Percentiles rank a stretch among this genome's conserved stretches.
Conservation (phyloP, 2,329 filamentous ascomycete genomes). For the Colletotrichum eremochloae region DNA sequence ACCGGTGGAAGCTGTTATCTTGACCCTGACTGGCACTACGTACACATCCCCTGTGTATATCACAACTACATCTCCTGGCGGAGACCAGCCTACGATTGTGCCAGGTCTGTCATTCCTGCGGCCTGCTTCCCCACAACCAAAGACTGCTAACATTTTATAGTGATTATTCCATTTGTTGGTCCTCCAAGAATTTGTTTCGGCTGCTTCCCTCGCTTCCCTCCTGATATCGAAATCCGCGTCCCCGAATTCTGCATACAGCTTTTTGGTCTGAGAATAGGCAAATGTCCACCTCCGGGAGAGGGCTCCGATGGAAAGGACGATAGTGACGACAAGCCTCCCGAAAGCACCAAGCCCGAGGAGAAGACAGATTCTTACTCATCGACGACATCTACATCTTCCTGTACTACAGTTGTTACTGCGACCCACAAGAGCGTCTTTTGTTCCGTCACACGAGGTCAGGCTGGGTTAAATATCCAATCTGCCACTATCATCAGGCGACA, state of each 20-base stretch:
- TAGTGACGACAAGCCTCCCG: not conserved
- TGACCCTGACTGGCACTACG: not conserved
- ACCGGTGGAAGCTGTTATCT: not conserved
- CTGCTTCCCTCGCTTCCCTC: not conserved
- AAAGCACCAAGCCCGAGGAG: not conserved
- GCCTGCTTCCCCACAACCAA: not conserved
- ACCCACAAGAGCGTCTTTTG: conserved; percentile 1
- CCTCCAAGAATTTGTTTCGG: not conserved
- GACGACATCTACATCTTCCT: not conserved
- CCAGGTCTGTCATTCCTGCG: not conserved
- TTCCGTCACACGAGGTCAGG: not conserved
- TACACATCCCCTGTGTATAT: not conserved
- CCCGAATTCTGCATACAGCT: conserved; percentile 2
- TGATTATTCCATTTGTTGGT: not conserved
- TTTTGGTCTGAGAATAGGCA: not conserved
- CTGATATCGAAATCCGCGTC: not conserved
- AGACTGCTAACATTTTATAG: not conserved
- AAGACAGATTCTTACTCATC: not conserved
- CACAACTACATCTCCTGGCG: conserved; percentile 2
- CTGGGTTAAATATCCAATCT: not conserved
- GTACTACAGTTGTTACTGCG: not conserved
- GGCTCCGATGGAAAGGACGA: not conserved
- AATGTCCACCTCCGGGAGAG: not conserved
- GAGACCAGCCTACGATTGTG: not conserved
- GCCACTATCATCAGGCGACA: not conserved